phyloP scores from a whole-genome alignment of 2,329 filamentous ascomycete genomes.

The Aspergillus ustus region DNA sequence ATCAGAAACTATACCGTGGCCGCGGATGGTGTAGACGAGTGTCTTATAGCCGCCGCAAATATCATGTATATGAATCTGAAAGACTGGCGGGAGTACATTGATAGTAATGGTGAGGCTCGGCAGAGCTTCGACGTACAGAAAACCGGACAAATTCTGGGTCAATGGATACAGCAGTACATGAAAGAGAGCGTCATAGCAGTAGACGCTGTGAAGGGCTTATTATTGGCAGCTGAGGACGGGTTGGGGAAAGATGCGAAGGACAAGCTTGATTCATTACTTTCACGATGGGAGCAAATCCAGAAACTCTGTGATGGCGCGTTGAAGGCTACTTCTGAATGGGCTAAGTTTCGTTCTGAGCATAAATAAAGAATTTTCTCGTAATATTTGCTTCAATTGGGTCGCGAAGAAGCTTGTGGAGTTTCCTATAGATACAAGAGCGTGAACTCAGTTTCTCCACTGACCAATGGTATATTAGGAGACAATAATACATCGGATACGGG shows the following conservation, averaged over 20 bases:
- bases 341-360: not conserved
- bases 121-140: slow-evolving; percentile 25
- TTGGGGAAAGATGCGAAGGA: slow-evolving; percentile 10
- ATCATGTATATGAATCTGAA: slow-evolving; percentile 34
- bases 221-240: not conserved
- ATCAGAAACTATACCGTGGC: slow-evolving; percentile 39
- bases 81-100: slow-evolving; percentile 36
- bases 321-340: not conserved
- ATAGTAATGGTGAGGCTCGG: slow-evolving; percentile 28
- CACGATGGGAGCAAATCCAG: slow-evolving; percentile 41
- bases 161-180: slow-evolving; percentile 33
- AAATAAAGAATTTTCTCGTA: not conserved
- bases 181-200: slow-evolving; percentile 31
- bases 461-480: not conserved
- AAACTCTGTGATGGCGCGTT: slow-evolving; percentile 31
- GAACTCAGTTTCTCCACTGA: slow-evolving; percentile 1
- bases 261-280: slow-evolving; percentile 26
- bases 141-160: slow-evolving; percentile 30
- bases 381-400: not conserved
- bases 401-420: not conserved
- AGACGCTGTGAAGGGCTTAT: slow-evolving; percentile 10
- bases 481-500: not conserved
- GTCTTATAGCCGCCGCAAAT: slow-evolving; percentile 36
- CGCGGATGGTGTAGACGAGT: slow-evolving; percentile 30
- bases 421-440: not conserved